A percentile compares a stretch with the other conserved stretches of the same genome.
These are phyloP conservation scores for Candida nitratophila DNA, from an alignment of 805 yeast species.

Conservation along the genomic window DNA sequence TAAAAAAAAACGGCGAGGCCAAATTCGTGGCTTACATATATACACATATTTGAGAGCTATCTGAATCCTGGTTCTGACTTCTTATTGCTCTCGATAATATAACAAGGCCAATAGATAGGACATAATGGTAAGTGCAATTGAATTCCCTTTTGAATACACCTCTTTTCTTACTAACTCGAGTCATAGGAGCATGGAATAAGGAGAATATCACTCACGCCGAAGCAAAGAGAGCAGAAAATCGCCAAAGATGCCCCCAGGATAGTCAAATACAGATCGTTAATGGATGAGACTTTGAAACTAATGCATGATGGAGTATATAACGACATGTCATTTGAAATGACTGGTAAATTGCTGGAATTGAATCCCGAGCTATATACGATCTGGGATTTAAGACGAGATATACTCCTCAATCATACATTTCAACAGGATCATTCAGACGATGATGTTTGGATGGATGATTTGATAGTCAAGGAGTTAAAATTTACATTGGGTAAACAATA, in stretches of 20 bases:
- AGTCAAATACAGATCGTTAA: conserved; percentile 41
- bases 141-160: too few relatives aligned
- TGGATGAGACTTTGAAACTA: conserved; percentile 33
- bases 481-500: conserved; percentile 55
- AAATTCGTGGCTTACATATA: too few relatives aligned
- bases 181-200: conserved; percentile 63
- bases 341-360: conserved; percentile 48
- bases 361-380: conserved; percentile 86
- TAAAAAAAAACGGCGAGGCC: too few relatives aligned
- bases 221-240: conserved; percentile 43
- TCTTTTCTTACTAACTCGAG: too few relatives aligned
- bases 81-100: too few relatives aligned
- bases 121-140: too few relatives aligned
- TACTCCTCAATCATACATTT: conserved; percentile 33
- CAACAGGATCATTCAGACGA: conserved; percentile 25
- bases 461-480: conserved; percentile 42
- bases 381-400: conserved; percentile 87
- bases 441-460: background rate
- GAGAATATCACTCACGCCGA: conserved; percentile 48
- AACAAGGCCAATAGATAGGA: too few relatives aligned
- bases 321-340: conserved; percentile 38
- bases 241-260: conserved; percentile 59
- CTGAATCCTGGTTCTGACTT: too few relatives aligned
- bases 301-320: conserved; percentile 24
- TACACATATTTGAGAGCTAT: too few relatives aligned